These are phyloP conservation scores for Exophiala calicioides DNA, from an alignment of 2,329 filamentous ascomycete species.

Conservation along the genomic window DNA sequence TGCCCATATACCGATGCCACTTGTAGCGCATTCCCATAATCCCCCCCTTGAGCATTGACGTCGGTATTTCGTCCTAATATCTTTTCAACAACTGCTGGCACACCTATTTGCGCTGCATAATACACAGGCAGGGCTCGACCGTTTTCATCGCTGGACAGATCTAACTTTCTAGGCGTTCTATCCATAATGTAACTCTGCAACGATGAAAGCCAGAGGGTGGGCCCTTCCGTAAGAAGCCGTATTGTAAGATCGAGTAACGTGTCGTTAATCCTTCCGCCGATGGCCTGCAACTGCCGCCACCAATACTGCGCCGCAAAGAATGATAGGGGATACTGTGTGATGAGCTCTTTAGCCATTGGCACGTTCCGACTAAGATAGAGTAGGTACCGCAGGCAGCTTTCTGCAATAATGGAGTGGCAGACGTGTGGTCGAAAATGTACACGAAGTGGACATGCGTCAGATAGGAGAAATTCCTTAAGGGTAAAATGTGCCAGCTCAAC, in stretches of 20 bases:
- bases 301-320: slow-evolving; percentile 4
- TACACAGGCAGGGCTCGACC: slow-evolving; percentile 2
- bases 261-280: background rate
- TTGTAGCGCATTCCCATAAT: no score
- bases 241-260: slow-evolving; percentile 3
- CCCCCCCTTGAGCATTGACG: no score
- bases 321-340: slow-evolving; percentile 4
- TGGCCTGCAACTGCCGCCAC: slow-evolving; percentile 6
- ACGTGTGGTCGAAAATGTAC: background rate
- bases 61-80: background rate
- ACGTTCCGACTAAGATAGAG: slow-evolving; percentile 1
- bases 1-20: no score
- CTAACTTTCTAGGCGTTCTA: background rate
- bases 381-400: slow-evolving; percentile 12
- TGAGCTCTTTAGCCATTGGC: slow-evolving; percentile 7
- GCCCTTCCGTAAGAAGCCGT: background rate
- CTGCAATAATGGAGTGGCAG: slow-evolving; percentile 11
- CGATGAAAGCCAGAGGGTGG: slow-evolving; percentile 1
- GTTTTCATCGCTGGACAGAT: background rate
- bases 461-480: slow-evolving; percentile 29
- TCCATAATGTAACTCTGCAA: slow-evolving; percentile 5
- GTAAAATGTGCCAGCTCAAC: slow-evolving; percentile 30
- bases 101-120: slow-evolving; percentile 7
- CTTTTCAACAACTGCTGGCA: slow-evolving; percentile 1
- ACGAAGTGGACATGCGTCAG: background rate